Evolutionary conservation across 106 monocot species (phyloP), one percentile per base, ranked within the genome.

Genomic region (Dendrobium nobile): DNA sequence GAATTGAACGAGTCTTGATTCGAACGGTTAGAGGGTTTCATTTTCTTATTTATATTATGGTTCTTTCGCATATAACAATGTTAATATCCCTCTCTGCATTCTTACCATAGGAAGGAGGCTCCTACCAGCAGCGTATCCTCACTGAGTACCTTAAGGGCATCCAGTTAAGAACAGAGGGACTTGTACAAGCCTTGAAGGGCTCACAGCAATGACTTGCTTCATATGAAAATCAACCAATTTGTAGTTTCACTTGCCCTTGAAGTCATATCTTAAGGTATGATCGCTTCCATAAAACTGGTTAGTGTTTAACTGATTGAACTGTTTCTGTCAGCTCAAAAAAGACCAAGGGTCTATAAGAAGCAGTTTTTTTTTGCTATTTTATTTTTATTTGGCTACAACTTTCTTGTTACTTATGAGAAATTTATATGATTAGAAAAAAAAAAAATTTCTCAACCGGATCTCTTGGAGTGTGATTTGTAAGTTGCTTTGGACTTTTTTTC

Each of bases 61-160:
- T 82, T n/a, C 16, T 58, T 40, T 43, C 59, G 43, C 44, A 40
- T 15, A 7, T 15, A 7, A 64, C 6, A n/a, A 24, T n/a, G 9
- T 64, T 26, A 64, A 64, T 64, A 59, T 55, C 72, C 37, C 40
- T 1, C 31, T 72, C 9, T 26, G 9, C 11, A 44, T 41, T 31
- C 75, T 77, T 26, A 20, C 51, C 28, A n/a, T 80, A 96, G 96
- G 96, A 96, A 84, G 96, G 96, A 54, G 96, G 96, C 40, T 96
- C 96, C 72, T 96, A 96, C 68, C 90, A 94, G 77, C 96, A 96
- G 77, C 90, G 96, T 13, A 89, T 96, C 17, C 85, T 93, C 20
- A 82, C 85, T 0, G 96, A 96, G 81, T 96, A 92, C 80, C 87
- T 96, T 72, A 90, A 83, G 86, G 96, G 93, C 54, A 92, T 96